These are phyloP conservation scores for Yarrowia keelungensis DNA, from an alignment of 805 yeast genomes.

Conservation along the genomic window DNA sequence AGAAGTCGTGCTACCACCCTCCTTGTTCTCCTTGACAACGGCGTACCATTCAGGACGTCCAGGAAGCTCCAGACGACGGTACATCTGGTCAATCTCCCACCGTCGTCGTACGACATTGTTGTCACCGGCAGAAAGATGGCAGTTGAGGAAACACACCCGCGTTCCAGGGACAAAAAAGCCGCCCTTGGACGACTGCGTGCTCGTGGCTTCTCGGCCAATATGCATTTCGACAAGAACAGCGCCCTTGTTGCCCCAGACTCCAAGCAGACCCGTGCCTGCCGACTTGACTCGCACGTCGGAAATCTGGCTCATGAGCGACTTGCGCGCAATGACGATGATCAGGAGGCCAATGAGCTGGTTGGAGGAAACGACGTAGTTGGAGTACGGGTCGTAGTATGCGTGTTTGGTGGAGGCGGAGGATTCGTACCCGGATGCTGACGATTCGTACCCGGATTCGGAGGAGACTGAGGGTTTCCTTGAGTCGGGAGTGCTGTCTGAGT, in stretches of 20 bases:
- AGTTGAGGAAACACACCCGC: conserved; percentile 54
- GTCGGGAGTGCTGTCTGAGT: not conserved
- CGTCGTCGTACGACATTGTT: conserved; percentile 53
- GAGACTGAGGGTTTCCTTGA: too few species aligned
- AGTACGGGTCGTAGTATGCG: conserved; percentile 43
- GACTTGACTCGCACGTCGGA: conserved; percentile 53
- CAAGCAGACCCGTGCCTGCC: conserved; percentile 64
- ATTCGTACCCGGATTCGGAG: conserved; percentile 11
- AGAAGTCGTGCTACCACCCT: not conserved
- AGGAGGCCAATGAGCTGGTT: conserved; percentile 62
- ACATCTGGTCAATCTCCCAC: conserved; percentile 55
- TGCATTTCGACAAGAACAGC: conserved; percentile 57
- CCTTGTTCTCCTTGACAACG: conserved; percentile 14
- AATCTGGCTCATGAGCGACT: conserved; percentile 52
- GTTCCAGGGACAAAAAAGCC: conserved; percentile 44
- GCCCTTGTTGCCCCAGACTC: conserved; percentile 69
- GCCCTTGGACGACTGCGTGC: conserved; percentile 40
- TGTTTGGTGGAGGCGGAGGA: conserved; percentile 3
- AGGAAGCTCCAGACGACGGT: conserved; percentile 30
- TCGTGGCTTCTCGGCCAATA: conserved; percentile 52
- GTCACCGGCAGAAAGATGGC: conserved; percentile 64
- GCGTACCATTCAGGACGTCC: conserved; percentile 35
- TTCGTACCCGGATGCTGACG: conserved; percentile 11
- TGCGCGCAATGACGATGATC: conserved; percentile 54
- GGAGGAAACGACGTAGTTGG: conserved; percentile 53